phyloP scores from a whole-genome alignment of 1,284 basidiomycete species.

The Marasmius oreades region DNA sequence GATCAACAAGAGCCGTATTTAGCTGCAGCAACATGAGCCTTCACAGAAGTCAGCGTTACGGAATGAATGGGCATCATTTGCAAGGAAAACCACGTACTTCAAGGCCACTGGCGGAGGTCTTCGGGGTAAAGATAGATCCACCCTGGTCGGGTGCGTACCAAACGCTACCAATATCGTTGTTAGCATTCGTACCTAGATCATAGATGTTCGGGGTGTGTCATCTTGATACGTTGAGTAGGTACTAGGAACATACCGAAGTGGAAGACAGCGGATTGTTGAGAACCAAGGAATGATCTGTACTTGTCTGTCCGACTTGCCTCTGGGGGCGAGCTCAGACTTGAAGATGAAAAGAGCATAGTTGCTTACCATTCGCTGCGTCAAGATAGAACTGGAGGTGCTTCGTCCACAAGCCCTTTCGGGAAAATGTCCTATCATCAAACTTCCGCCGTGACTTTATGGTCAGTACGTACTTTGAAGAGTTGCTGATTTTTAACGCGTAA shows the following conservation, averaged over 20 bases:
- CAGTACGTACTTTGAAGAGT: constrained; percentile 40
- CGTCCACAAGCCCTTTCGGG: constrained; percentile 36
- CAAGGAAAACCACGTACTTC: constrained; percentile 3
- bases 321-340: neutral
- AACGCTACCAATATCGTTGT: constrained; percentile 42
- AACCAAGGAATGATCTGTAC: constrained; percentile 36
- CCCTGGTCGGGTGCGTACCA: constrained; percentile 40
- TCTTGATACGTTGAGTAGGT: no score
- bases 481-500: constrained; percentile 24
- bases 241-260: constrained; percentile 28
- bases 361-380: constrained; percentile 29
- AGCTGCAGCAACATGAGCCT: constrained; percentile 24
- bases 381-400: constrained; percentile 43
- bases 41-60: neutral
- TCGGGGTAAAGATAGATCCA: constrained; percentile 25
- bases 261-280: constrained; percentile 36
- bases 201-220: neutral
- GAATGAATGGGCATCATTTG: neutral
- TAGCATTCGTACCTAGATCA: constrained; percentile 19
- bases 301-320: constrained; percentile 31
- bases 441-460: neutral
- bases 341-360: neutral
- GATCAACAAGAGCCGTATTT: constrained; percentile 24
- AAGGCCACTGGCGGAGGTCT: constrained; percentile 29
- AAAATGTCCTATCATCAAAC: neutral